These are phyloP conservation scores for Phytophthora multivora DNA, from an alignment of 352 stramenopile genomes.

Conservation along the genomic window DNA sequence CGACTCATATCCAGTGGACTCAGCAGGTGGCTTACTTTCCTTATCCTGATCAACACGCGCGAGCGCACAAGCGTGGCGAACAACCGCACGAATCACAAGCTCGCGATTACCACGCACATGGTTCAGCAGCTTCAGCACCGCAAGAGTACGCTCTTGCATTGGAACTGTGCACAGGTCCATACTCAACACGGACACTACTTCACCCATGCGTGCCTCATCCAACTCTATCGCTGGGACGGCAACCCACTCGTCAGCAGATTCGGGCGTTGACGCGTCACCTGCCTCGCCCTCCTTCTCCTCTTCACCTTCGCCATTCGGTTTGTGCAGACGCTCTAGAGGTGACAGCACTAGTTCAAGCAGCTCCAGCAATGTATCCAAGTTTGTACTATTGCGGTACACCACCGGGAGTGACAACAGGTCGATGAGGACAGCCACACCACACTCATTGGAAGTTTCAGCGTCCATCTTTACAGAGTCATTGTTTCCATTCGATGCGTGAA, in stretches of 20 bases:
- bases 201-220: conserved; percentile 51
- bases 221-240: conserved; percentile 67
- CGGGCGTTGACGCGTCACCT: conserved; percentile 9
- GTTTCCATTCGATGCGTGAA: conserved; percentile 22
- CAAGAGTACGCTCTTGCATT: conserved; percentile 85
- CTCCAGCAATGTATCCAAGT: conserved; percentile 93
- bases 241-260: conserved; percentile 64
- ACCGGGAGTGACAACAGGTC: conserved; percentile 88
- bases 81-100: conserved; percentile 69
- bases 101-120: conserved; percentile 63
- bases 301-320: conserved; percentile 49
- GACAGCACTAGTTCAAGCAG: conserved; percentile 91
- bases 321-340: conserved; percentile 81
- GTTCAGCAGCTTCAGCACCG: conserved; percentile 81
- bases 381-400: conserved; percentile 89
- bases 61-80: conserved; percentile 60
- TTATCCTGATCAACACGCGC: conserved; percentile 42
- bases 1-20: conserved; percentile 51
- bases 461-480: conserved; percentile 22
- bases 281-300: conserved; percentile 52
- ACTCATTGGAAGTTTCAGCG: conserved; percentile 25
- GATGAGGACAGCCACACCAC: conserved; percentile 73
- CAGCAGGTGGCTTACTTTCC: conserved; percentile 19
- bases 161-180: conserved; percentile 80
- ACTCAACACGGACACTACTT: conserved; percentile 72